These are phyloP conservation scores for Fusarium circinatum DNA, from an alignment of 2,329 filamentous ascomycete genomes.

Conservation along the genomic window DNA sequence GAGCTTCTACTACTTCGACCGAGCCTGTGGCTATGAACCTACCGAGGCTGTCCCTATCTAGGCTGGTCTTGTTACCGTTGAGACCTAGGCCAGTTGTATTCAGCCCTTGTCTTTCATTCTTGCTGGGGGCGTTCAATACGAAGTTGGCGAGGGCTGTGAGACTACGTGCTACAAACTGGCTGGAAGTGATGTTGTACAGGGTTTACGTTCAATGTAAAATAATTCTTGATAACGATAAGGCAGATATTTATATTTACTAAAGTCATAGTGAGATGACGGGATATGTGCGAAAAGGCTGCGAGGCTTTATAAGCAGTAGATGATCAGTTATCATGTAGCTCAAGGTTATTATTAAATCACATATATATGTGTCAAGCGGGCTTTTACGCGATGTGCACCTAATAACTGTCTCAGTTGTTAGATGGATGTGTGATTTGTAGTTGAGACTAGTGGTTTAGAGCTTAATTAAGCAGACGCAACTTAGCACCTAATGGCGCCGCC, in stretches of 20 bases:
- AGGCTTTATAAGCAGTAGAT: no score
- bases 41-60: neutral
- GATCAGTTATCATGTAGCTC: fast-evolving
- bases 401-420: no score
- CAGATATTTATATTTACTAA: neutral
- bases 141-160: fast-evolving
- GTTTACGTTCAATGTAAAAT: neutral
- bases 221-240: neutral
- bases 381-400: neutral
- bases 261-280: no score
- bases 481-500: neutral
- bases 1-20: neutral
- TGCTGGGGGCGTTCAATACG: neutral
- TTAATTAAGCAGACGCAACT: no score
- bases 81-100: neutral
- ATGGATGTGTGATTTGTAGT: no score
- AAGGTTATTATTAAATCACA: fast-evolving
- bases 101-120: no score
- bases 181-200: neutral
- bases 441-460: no score
- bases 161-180: fast-evolving
- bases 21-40: neutral
- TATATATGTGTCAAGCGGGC: fast-evolving
- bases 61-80: no score
- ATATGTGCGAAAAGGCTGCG: fast-evolving